phyloP scores from a whole-genome alignment of 73 alveolate species.

The Loxodes magnus region DNA sequence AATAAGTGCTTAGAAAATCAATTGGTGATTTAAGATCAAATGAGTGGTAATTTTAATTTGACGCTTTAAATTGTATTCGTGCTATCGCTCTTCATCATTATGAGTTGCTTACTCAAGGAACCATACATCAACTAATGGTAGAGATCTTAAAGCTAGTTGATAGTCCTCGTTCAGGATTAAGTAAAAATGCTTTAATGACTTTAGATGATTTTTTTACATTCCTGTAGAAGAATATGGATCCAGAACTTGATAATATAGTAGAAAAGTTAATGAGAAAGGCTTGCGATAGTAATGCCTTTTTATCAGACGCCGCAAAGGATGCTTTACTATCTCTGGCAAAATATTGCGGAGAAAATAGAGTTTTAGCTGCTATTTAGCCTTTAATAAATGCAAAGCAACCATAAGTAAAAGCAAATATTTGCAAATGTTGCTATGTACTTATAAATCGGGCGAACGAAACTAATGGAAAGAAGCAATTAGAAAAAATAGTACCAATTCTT shows the following conservation, averaged over 20 bases:
- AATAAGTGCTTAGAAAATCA: slow-evolving; percentile 1
- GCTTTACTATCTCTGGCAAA: background rate
- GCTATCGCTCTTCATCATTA: slow-evolving; percentile 1
- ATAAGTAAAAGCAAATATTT: background rate
- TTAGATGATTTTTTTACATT: background rate
- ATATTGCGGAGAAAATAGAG: background rate
- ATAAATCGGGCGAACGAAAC: background rate
- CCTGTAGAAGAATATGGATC: background rate
- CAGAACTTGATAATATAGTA: slow-evolving; percentile 1
- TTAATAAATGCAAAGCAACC: background rate
- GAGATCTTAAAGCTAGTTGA: slow-evolving; percentile 12
- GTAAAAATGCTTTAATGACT: slow-evolving; percentile 5
- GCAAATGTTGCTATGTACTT: slow-evolving; percentile 1
- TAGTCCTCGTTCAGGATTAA: background rate
- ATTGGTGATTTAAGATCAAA: background rate
- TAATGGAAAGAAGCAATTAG: background rate
- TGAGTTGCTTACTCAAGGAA: slow-evolving; percentile 3
- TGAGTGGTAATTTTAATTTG: slow-evolving; percentile 2
- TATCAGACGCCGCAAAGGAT: background rate
- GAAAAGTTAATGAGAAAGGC: slow-evolving; percentile 5
- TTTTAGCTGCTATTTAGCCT: background rate
- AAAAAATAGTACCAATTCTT: background rate
- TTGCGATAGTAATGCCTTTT: slow-evolving; percentile 6
- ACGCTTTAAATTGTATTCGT: background rate
- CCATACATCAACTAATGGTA: background rate